A percentile compares a stretch with the other conserved stretches of the same genome.
phyloP scores from a whole-genome alignment of 2,329 filamentous ascomycete genomes.

The Aotearoamyces nothofagi region DNA sequence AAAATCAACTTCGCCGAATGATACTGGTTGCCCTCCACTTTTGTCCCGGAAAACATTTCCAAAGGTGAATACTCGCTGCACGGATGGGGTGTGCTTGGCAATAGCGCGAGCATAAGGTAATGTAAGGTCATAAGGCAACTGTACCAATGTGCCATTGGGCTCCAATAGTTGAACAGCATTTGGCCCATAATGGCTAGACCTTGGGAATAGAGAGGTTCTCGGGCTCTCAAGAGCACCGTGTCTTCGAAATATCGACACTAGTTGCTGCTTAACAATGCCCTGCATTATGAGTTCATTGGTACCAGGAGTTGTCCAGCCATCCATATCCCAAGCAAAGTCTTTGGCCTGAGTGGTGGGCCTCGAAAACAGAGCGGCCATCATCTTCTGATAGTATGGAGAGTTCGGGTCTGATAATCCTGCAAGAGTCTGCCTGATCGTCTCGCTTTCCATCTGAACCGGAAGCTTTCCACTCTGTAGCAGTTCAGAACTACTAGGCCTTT shows the following conservation, averaged over 20 bases:
- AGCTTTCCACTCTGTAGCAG: constrained; percentile 75
- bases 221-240: constrained; percentile 79
- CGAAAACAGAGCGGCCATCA: constrained; percentile 73
- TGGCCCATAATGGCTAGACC: constrained; percentile 59
- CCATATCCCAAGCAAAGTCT: constrained; percentile 66
- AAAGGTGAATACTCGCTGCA: constrained; percentile 73
- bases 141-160: constrained; percentile 70
- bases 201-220: constrained; percentile 64
- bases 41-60: constrained; percentile 76
- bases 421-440: constrained; percentile 72
- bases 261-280: constrained; percentile 55
- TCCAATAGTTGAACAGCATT: constrained; percentile 73
- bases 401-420: constrained; percentile 67
- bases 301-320: constrained; percentile 33
- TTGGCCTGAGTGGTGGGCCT: constrained; percentile 59
- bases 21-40: constrained; percentile 66
- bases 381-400: constrained; percentile 80
- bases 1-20: constrained; percentile 85
- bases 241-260: constrained; percentile 67
- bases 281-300: constrained; percentile 52
- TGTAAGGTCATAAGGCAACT: constrained; percentile 88
- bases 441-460: constrained; percentile 83
- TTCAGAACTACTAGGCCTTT: constrained; percentile 69
- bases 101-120: constrained; percentile 76
- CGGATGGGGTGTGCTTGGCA: constrained; percentile 51